Evolutionary conservation across 2,329 filamentous ascomycete species (phyloP), one percentile per base, ranked within the genome.

Genomic region (Ophiostoma perfectum): DNA sequence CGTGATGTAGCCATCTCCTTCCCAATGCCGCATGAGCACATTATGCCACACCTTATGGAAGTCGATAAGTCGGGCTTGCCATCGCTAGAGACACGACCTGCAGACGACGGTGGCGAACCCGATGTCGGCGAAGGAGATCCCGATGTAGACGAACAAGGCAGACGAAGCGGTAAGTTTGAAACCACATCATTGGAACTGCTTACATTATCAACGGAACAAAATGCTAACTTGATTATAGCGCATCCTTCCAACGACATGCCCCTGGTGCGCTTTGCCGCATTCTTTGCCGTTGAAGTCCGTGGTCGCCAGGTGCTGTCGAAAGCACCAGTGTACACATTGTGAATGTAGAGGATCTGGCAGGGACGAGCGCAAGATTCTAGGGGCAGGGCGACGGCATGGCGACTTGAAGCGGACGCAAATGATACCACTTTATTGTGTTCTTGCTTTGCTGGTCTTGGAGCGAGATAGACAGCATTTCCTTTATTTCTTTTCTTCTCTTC

Each of bases 1-100:
- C 87, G 95, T 72, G 95, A 98, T 75, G 91, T 99, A 16, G 88
- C 88, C 60, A 90, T 99, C 70, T 87, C 90, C 71, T 97, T 97
- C 76, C 93, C 93, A 66, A 80, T 89, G 69, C 94, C 95, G 0
- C 91, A 91, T 60, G 86, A 90, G 62, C 77, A 83, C 58, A 82
- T 98, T 69, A 83, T 89, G 70, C 81, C 87, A 2, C 85, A 89
- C 4, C 83, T 91, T 71, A 97, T 98, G 93, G 96, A 96, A 75
- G 80, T 92, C 4, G 95, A 98, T 76, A 86, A 98, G 80, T 78
- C 79, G 11, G 83, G 83, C 0, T 80, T 93, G 47, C 90, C 90
- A 0, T 78, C 86, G 0, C 78, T 93, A 52, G 83, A 83, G 63
- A 80, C 74, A 70, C 79, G 77, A 70, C 74, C 73, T 0, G 71